Percentiles rank a stretch among this genome's conserved stretches.
phyloP scores from a whole-genome alignment of 1,139 yeast genomes.

The Lodderomyces oxycetoniae region DNA sequence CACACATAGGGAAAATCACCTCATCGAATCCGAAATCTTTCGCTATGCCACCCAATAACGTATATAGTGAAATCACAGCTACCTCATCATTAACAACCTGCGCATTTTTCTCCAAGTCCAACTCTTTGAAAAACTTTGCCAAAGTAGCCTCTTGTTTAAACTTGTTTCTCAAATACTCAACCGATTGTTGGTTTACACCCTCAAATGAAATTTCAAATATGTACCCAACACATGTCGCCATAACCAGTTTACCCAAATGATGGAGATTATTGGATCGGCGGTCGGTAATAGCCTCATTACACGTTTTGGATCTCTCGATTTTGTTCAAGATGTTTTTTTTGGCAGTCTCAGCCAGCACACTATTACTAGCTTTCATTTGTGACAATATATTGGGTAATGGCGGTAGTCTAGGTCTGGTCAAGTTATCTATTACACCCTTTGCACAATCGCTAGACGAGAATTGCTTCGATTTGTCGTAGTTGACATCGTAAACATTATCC shows the following conservation, averaged over 20 bases:
- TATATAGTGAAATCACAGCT: constrained; percentile 49
- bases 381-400: constrained; percentile 12
- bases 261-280: constrained; percentile 44
- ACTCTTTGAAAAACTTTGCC: constrained; percentile 46
- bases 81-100: constrained; percentile 40
- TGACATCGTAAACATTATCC: constrained; percentile 31
- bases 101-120: constrained; percentile 34
- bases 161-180: constrained; percentile 54
- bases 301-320: constrained; percentile 63
- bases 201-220: constrained; percentile 53
- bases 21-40: constrained; percentile 78
- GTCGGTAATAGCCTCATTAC: constrained; percentile 50
- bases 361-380: constrained; percentile 6
- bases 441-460: constrained; percentile 35
- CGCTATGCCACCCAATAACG: constrained; percentile 64
- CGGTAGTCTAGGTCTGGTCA: constrained; percentile 34
- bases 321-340: constrained; percentile 30
- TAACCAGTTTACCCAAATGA: constrained; percentile 53
- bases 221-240: constrained; percentile 52
- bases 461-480: constrained; percentile 29
- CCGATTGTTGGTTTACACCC: constrained; percentile 31
- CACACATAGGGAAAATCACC: constrained; percentile 58
- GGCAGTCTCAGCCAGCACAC: constrained; percentile 15
- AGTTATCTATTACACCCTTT: constrained; percentile 33
- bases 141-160: constrained; percentile 40